phyloP scores from a whole-genome alignment of 768 basidiomycete species.

The Collybiopsis confluens region DNA sequence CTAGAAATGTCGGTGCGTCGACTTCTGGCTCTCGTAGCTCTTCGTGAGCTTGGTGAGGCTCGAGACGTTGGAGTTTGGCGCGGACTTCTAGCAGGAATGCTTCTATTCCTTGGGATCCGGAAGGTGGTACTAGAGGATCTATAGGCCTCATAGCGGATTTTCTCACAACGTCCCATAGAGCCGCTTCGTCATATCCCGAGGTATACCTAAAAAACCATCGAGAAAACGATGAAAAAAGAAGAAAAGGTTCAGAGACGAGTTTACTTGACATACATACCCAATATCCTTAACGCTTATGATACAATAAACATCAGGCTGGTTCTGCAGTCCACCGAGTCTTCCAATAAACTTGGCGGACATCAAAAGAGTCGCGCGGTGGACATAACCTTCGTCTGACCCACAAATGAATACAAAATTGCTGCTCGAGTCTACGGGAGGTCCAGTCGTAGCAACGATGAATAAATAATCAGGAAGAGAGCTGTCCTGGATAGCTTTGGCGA shows the following conservation, averaged over 20 bases:
- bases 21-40: constrained; percentile 52
- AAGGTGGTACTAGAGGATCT: constrained; percentile 59
- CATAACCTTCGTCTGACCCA: constrained; percentile 21
- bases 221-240: constrained; percentile 13
- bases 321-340: constrained; percentile 39
- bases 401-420: constrained; percentile 53
- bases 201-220: constrained; percentile 25
- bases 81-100: constrained; percentile 56
- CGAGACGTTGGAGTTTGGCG: constrained; percentile 60
- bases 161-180: constrained; percentile 66
- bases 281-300: constrained; percentile 1
- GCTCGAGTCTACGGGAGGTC: constrained; percentile 23
- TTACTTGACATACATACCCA: constrained; percentile 8
- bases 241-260: too few species aligned
- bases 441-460: constrained; percentile 52
- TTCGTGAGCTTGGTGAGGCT: constrained; percentile 53
- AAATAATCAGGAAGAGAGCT: constrained; percentile 40
- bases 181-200: constrained; percentile 55
- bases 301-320: constrained; percentile 24
- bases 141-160: constrained; percentile 58
- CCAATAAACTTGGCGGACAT: constrained; percentile 68
- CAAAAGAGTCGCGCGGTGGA: constrained; percentile 67
- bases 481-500: constrained; percentile 45
- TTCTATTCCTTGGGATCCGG: constrained; percentile 57
- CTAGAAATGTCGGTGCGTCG: constrained; percentile 63